phyloP scores from a whole-genome alignment of 305 asterid species.

The Plantago coronopus region DNA sequence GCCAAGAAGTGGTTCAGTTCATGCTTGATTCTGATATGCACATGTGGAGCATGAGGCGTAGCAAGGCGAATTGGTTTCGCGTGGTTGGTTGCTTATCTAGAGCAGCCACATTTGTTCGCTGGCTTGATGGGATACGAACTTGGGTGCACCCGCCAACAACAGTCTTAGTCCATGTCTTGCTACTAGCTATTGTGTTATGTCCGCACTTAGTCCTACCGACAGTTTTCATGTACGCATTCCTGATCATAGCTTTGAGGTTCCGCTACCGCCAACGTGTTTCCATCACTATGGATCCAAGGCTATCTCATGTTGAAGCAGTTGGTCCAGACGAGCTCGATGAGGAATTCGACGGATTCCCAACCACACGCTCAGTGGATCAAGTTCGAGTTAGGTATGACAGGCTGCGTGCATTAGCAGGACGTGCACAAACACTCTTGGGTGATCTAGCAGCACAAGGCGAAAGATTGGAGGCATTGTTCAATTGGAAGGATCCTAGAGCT shows the following conservation, averaged over 20 bases:
- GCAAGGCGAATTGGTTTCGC: conserved; percentile 91
- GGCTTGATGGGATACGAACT: conserved; percentile 62
- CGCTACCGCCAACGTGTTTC: conserved; percentile 51
- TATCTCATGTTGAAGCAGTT: conserved; percentile 59
- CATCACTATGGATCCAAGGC: conserved; percentile 54
- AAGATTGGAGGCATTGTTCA: conserved; percentile 76
- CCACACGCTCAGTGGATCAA: conserved; percentile 49
- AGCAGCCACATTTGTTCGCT: conserved; percentile 51
- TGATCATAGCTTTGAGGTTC: conserved; percentile 45
- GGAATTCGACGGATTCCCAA: conserved; percentile 77
- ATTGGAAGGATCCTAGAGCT: conserved; percentile 86
- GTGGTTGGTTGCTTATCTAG: conserved; percentile 62
- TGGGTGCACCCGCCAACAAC: conserved; percentile 79
- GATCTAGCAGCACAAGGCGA: conserved; percentile 90
- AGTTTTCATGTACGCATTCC: conserved; percentile 58
- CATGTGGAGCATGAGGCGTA: conserved; percentile 89
- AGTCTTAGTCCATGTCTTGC: conserved; percentile 47
- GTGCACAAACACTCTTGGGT: conserved; percentile 77
- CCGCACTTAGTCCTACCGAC: conserved; percentile 72
- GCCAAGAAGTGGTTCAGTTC: conserved; percentile 83
- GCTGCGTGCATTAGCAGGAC: conserved; percentile 68
- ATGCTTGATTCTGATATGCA: conserved; percentile 77
- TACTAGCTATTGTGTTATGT: conserved; percentile 56
- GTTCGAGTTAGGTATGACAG: conserved; percentile 61
- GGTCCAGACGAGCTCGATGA: conserved; percentile 78